Conservation (phyloP, 306 rosid genomes). For the Trichosanthes cucumerina region DNA sequence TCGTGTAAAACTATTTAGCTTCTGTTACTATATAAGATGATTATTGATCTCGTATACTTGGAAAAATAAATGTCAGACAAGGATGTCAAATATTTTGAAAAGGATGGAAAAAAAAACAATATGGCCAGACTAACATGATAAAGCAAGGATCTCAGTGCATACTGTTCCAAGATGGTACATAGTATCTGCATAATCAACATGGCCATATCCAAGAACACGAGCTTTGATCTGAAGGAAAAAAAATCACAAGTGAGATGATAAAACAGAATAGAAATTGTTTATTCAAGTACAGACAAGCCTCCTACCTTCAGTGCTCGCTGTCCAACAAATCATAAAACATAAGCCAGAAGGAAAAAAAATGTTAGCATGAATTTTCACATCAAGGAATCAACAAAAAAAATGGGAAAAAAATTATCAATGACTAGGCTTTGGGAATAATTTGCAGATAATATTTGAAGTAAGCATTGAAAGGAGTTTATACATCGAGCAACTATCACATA, state of each 20-base stretch:
- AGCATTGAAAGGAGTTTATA: background rate
- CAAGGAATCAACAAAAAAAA: background rate
- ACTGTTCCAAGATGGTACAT: slow-evolving; percentile 91
- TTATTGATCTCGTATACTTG: background rate
- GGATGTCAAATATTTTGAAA: background rate
- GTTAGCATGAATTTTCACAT: slow-evolving; percentile 13
- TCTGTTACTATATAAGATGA: background rate
- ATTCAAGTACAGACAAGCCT: background rate
- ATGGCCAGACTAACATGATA: background rate
- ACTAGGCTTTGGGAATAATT: background rate
- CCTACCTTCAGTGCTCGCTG: slow-evolving; percentile 86
- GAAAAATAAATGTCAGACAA: background rate
- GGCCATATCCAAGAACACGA: slow-evolving; percentile 66
- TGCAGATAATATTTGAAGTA: background rate
- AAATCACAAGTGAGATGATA: slow-evolving; percentile 4
- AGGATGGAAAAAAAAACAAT: background rate
- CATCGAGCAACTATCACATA: background rate
- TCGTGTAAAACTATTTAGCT: background rate
- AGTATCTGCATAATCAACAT: slow-evolving; percentile 72
- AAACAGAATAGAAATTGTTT: background rate
- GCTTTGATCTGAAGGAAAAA: slow-evolving; percentile 53
- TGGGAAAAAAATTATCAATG: background rate
- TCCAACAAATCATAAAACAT: slow-evolving; percentile 18
- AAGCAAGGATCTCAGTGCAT: slow-evolving; percentile 18
- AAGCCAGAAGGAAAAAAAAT: slow-evolving; percentile 16